Percentiles rank a stretch among this genome's conserved stretches.
These are phyloP conservation scores for Alternaria postmessia DNA, from an alignment of 2,329 filamentous ascomycete genomes.

Conservation along the genomic window DNA sequence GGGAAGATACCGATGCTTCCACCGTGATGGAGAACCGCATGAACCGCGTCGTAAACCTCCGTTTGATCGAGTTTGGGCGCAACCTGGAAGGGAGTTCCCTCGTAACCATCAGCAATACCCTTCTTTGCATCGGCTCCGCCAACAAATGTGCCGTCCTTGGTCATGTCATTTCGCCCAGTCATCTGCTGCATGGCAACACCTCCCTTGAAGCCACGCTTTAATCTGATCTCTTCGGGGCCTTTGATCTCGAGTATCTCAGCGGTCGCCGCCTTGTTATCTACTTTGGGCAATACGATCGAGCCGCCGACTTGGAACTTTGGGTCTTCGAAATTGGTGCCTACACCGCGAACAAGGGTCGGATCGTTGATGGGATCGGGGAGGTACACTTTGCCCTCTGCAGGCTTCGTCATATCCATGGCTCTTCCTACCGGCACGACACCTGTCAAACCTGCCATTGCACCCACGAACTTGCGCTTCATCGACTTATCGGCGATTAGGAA, in stretches of 20 bases:
- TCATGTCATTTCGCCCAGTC: slow-evolving; percentile 78
- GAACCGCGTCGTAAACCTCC: slow-evolving; percentile 92
- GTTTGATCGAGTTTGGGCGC: slow-evolving; percentile 95
- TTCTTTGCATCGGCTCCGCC: slow-evolving; percentile 62
- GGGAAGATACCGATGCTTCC: slow-evolving; percentile 97
- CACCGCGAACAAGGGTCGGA: slow-evolving; percentile 79
- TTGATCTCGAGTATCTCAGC: slow-evolving; percentile 84
- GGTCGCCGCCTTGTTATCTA: slow-evolving; percentile 82
- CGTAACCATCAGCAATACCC: slow-evolving; percentile 64
- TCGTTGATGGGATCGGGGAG: slow-evolving; percentile 87
- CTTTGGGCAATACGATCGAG: slow-evolving; percentile 83
- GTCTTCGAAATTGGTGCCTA: slow-evolving; percentile 83
- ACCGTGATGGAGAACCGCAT: slow-evolving; percentile 79
- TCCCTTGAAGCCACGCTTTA: slow-evolving; percentile 88
- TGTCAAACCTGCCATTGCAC: slow-evolving; percentile 81
- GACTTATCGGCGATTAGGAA: slow-evolving; percentile 96
- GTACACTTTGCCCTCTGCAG: slow-evolving; percentile 81
- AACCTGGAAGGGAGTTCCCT: slow-evolving; percentile 83
- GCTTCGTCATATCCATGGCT: slow-evolving; percentile 86
- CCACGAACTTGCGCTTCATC: slow-evolving; percentile 88
- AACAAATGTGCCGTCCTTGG: slow-evolving; percentile 69
- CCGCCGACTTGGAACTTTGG: slow-evolving; percentile 65
- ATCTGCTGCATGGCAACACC: slow-evolving; percentile 79
- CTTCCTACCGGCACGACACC: slow-evolving; percentile 93
- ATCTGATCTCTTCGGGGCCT: slow-evolving; percentile 78